Evolutionary conservation across 1,284 basidiomycete species (phyloP).

Genomic region (Moesziomyces aphidis): DNA sequence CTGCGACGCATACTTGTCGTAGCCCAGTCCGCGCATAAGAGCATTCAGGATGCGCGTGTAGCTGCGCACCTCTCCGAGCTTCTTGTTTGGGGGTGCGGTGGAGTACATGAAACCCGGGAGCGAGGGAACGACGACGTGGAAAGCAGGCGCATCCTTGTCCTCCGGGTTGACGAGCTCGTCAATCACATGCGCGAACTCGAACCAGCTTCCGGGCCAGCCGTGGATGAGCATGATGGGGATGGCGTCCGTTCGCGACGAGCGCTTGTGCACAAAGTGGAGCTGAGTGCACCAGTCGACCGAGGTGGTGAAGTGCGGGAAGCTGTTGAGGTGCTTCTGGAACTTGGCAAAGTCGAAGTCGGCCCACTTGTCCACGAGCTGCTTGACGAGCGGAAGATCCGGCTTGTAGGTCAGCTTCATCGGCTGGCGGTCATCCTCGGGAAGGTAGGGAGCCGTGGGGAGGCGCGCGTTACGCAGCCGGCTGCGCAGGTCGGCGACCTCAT

Average conservation of each 20-base stretch:
- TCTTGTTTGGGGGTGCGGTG: constrained; percentile 40
- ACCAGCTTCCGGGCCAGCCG: constrained; percentile 61
- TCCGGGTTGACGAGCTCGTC: constrained; percentile 40
- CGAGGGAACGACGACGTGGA: constrained; percentile 62
- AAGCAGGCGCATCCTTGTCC: constrained; percentile 44
- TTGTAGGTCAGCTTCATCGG: constrained; percentile 25
- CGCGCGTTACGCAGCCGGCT: constrained; percentile 43
- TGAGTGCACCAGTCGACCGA: constrained; percentile 56
- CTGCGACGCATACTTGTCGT: constrained; percentile 52
- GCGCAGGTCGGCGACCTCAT: constrained; percentile 40
- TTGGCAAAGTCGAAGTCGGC: constrained; percentile 28
- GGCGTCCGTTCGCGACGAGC: constrained; percentile 44
- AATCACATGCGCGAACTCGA: constrained; percentile 48
- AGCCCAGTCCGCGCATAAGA: constrained; percentile 57
- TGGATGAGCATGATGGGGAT: constrained; percentile 63
- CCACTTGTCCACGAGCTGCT: constrained; percentile 36
- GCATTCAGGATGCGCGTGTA: constrained; percentile 53
- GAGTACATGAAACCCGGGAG: constrained; percentile 59
- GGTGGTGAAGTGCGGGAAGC: constrained; percentile 54
- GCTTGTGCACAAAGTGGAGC: constrained; percentile 55
- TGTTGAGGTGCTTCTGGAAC: constrained; percentile 31
- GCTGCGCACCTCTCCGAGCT: constrained; percentile 42
- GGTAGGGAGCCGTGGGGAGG: constrained; percentile 36
- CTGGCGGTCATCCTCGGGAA: constrained; percentile 34
- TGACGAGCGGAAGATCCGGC: constrained; percentile 35